A percentile compares a stretch with the other conserved stretches of the same genome.
Conservation (phyloP, 1,139 yeast genomes). For the Blastobotrys buckinghamii region DNA sequence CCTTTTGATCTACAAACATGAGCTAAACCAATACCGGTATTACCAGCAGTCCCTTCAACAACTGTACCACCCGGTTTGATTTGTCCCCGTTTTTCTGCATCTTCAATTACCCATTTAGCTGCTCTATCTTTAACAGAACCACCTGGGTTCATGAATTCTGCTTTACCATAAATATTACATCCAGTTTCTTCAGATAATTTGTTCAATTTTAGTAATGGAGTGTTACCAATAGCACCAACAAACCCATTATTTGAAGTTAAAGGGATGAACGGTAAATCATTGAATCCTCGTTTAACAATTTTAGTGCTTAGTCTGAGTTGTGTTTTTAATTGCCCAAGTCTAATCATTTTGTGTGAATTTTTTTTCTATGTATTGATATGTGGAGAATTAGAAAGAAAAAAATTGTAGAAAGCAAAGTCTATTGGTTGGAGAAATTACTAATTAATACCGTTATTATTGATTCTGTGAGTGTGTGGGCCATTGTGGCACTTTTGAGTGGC, state of each 20-base stretch:
- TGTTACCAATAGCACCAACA: conserved; percentile 78
- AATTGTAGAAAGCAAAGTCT: too few species aligned
- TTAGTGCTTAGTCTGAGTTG: too few species aligned
- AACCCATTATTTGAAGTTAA: conserved; percentile 57
- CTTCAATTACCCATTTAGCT: conserved; percentile 68
- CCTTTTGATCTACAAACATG: conserved; percentile 83
- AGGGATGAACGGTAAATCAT: conserved; percentile 48
- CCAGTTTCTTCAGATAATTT: conserved; percentile 56
- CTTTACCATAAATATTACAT: conserved; percentile 78
- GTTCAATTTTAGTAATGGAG: conserved; percentile 69
- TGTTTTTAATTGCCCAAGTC: too few species aligned
- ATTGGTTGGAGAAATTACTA: too few species aligned
- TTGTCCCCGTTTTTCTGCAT: conserved; percentile 69
- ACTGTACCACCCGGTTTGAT: conserved; percentile 66
- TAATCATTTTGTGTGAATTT: too few species aligned
- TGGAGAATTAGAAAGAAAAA: too few species aligned
- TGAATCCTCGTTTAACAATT: neutral
- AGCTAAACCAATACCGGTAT: conserved; percentile 87
- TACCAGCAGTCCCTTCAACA: conserved; percentile 70
- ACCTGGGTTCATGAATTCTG: conserved; percentile 92
- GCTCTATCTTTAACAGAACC: conserved; percentile 93
- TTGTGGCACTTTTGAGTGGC: too few species aligned
- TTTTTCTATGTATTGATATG: too few species aligned
- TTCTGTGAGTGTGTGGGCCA: too few species aligned
- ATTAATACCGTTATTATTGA: too few species aligned